Conservation (phyloP, 768 basidiomycete genomes). For the Pulveroboletus sp. region DNA sequence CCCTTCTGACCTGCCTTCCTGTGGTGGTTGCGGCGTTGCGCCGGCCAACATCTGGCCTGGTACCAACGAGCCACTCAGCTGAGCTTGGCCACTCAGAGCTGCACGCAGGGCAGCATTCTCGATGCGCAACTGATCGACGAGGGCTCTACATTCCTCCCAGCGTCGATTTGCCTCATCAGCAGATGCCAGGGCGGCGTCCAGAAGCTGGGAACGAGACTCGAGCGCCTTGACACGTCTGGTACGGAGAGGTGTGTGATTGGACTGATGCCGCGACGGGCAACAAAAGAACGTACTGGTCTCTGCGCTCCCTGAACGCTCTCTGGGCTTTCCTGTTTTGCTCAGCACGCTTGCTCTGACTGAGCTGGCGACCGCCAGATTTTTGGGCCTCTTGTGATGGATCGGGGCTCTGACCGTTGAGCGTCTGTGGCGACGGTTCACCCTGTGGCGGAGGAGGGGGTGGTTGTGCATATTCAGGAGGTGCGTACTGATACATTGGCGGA, state of each 20-base stretch:
- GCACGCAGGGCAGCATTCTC: slow-evolving; percentile 78
- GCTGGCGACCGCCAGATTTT: slow-evolving; percentile 42
- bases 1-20: slow-evolving; percentile 23
- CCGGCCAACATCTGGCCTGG: slow-evolving; percentile 26
- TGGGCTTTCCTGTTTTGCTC: slow-evolving; percentile 96
- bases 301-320: slow-evolving; percentile 82
- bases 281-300: slow-evolving; percentile 65
- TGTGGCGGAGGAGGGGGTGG: slow-evolving; percentile 23
- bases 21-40: slow-evolving; percentile 19
- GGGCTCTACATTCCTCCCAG: slow-evolving; percentile 86
- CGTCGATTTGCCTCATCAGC: slow-evolving; percentile 86
- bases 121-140: slow-evolving; percentile 82
- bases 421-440: slow-evolving; percentile 26
- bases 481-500: slow-evolving; percentile 32
- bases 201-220: slow-evolving; percentile 77
- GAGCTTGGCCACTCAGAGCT: slow-evolving; percentile 47
- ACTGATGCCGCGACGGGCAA: neutral
- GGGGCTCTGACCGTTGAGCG: slow-evolving; percentile 17
- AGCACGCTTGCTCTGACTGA: slow-evolving; percentile 81
- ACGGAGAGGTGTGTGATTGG: slow-evolving; percentile 8
- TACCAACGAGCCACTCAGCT: slow-evolving; percentile 29
- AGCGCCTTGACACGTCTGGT: slow-evolving; percentile 80
- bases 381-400: neutral
- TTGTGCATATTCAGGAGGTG: slow-evolving; percentile 30
- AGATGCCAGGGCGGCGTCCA: slow-evolving; percentile 80